phyloP scores from a whole-genome alignment of 495 filamentous ascomycete genomes.

The Hypoxylon trugodes region DNA sequence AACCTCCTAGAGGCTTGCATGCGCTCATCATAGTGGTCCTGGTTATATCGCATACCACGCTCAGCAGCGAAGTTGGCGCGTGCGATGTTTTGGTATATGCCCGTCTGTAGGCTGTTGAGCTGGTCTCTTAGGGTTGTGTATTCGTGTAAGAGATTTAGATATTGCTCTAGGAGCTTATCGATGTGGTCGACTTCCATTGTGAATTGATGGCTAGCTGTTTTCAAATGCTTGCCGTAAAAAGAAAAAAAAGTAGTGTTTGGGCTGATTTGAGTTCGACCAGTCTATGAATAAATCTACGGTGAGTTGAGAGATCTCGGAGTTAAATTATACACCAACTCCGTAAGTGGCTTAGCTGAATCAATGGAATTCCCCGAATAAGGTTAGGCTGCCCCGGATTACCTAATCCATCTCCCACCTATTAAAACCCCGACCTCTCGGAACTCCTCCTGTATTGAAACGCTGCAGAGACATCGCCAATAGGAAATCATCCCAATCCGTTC shows the following conservation, averaged over 20 bases:
- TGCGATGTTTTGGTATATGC: slow-evolving; percentile 64
- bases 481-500: background rate
- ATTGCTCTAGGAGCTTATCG: slow-evolving; percentile 72
- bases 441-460: background rate
- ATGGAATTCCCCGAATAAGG: too few relatives aligned
- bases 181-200: slow-evolving; percentile 53
- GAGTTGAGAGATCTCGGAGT: too few relatives aligned
- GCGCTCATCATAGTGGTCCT: slow-evolving; percentile 74
- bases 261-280: too few relatives aligned
- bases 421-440: too few relatives aligned
- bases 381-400: too few relatives aligned
- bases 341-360: too few relatives aligned
- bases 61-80: slow-evolving; percentile 75
- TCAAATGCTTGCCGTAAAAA: too few relatives aligned
- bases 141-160: slow-evolving; percentile 73
- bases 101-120: slow-evolving; percentile 64
- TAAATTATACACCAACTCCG: too few relatives aligned
- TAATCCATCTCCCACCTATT: too few relatives aligned
- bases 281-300: too few relatives aligned
- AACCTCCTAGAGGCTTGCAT: slow-evolving; percentile 68
- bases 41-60: slow-evolving; percentile 69
- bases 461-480: slow-evolving; percentile 17
- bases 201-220: too few relatives aligned
- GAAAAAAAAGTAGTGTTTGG: too few relatives aligned
- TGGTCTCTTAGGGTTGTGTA: slow-evolving; percentile 69